Evolutionary conservation across 2,329 filamentous ascomycete species (phyloP).

Genomic region (Allantophomopsis cytisporea): DNA sequence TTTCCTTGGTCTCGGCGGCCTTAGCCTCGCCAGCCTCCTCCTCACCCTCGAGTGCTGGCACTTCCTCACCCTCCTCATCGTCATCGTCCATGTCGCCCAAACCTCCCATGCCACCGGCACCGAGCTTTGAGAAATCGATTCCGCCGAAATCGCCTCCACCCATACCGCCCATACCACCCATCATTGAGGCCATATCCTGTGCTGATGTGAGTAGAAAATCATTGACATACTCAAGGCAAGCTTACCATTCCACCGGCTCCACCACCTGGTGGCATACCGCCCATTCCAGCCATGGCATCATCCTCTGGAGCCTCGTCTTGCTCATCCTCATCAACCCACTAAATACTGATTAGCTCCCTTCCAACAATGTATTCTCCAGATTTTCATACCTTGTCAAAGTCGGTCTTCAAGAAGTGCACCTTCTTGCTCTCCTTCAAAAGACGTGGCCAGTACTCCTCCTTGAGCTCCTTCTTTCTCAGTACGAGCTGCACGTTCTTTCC

Average conservation of each 20-base stretch:
- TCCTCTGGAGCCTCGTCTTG: slow-evolving; percentile 83
- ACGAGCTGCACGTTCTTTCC: slow-evolving; percentile 80
- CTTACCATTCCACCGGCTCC: slow-evolving; percentile 7
- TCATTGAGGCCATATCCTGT: slow-evolving; percentile 19
- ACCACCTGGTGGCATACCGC: slow-evolving; percentile 22
- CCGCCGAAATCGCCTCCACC: slow-evolving; percentile 62
- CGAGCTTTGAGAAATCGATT: slow-evolving; percentile 90
- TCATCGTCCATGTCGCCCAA: slow-evolving; percentile 20
- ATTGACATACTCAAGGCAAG: no score
- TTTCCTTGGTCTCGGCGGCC: slow-evolving; percentile 23
- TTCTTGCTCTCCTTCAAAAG: slow-evolving; percentile 84
- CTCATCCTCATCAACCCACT: slow-evolving; percentile 45
- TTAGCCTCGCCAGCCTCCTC: slow-evolving; percentile 27
- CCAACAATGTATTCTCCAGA: not conserved
- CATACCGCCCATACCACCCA: slow-evolving; percentile 18
- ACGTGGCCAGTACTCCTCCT: slow-evolving; percentile 90
- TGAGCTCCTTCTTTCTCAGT: slow-evolving; percentile 92
- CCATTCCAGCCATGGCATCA: slow-evolving; percentile 61
- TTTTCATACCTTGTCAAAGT: slow-evolving; percentile 77
- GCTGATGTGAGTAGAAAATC: not conserved
- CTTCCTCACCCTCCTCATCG: slow-evolving; percentile 50
- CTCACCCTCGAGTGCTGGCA: slow-evolving; percentile 66
- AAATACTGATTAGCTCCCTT: not conserved
- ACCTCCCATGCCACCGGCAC: slow-evolving; percentile 42
- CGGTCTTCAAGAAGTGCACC: slow-evolving; percentile 92